These are phyloP conservation scores for Dothideomycetes sp. DNA, from an alignment of 2,329 filamentous ascomycete genomes.

Conservation along the genomic window DNA sequence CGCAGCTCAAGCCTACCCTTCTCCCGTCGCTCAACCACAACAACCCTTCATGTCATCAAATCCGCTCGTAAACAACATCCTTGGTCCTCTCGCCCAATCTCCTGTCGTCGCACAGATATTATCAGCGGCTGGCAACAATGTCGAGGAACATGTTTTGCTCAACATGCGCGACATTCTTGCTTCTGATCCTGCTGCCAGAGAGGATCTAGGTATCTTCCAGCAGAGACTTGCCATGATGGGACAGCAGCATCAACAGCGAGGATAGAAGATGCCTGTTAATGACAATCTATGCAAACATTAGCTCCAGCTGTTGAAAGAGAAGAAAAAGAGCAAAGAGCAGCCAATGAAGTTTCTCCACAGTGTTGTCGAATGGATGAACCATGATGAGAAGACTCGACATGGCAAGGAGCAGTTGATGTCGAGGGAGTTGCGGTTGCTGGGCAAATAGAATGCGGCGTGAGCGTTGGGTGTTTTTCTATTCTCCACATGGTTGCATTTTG, in stretches of 20 bases:
- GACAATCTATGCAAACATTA: no score
- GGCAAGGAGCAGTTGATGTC: no score
- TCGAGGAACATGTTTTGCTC: slow-evolving; percentile 53
- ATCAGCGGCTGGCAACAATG: slow-evolving; percentile 23
- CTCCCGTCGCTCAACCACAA: slow-evolving; percentile 15
- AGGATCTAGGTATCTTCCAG: slow-evolving; percentile 21
- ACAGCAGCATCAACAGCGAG: not conserved
- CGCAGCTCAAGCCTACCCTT: slow-evolving; percentile 17
- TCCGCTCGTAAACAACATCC: slow-evolving; percentile 30
- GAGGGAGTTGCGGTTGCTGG: no score
- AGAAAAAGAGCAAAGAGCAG: no score
- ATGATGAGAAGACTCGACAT: no score
- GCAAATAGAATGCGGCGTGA: no score
- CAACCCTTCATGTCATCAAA: slow-evolving; percentile 21
- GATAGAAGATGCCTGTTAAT: slow-evolving; percentile 6
- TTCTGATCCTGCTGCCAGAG: slow-evolving; percentile 54
- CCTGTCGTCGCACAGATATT: slow-evolving; percentile 35
- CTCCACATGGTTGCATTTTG: no score
- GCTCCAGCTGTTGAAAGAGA: no score
- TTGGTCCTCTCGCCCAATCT: slow-evolving; percentile 34
- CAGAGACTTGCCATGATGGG: slow-evolving; percentile 2
- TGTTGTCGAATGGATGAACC: no score
- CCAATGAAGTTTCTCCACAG: no score
- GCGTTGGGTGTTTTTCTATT: no score
- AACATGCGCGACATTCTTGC: slow-evolving; percentile 62